Evolutionary conservation across 2,329 filamentous ascomycete species (phyloP).

Genomic region (Amylocarpus encephaloides): DNA sequence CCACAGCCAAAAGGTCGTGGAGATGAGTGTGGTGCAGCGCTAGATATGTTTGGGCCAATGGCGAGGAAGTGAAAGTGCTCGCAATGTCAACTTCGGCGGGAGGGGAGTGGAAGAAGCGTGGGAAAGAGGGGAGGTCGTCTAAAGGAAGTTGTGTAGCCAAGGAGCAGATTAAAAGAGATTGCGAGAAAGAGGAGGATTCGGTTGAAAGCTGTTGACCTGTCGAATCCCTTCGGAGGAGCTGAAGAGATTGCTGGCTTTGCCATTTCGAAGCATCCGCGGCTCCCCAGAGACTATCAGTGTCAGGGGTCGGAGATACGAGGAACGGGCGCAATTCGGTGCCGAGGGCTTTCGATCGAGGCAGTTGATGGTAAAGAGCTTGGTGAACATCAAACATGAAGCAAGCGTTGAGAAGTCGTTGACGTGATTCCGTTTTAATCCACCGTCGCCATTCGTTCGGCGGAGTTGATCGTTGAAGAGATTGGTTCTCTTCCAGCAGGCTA

Average conservation of each 20-base stretch:
- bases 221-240: slow-evolving; percentile 13
- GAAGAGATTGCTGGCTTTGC: slow-evolving; percentile 29
- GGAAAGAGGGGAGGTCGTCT: slow-evolving; percentile 29
- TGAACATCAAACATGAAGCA: slow-evolving; percentile 54
- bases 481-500: slow-evolving; percentile 7
- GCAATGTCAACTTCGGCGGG: slow-evolving; percentile 10
- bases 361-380: slow-evolving; percentile 46
- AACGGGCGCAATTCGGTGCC: slow-evolving; percentile 10
- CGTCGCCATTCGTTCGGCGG: slow-evolving; percentile 36
- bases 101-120: slow-evolving; percentile 15
- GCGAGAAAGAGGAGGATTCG: slow-evolving; percentile 18
- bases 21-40: slow-evolving; percentile 54
- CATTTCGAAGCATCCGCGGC: slow-evolving; percentile 41
- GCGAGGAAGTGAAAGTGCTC: slow-evolving; percentile 39
- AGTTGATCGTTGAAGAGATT: slow-evolving; percentile 8
- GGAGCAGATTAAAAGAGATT: slow-evolving; percentile 23
- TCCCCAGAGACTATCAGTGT: slow-evolving; percentile 43
- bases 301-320: slow-evolving; percentile 29
- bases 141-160: slow-evolving; percentile 24
- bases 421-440: slow-evolving; percentile 48
- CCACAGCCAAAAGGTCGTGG: slow-evolving; percentile 49
- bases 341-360: slow-evolving; percentile 29
- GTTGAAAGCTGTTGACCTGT: slow-evolving; percentile 7
- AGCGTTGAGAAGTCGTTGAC: slow-evolving; percentile 47
- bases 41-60: slow-evolving; percentile 47